A percentile compares a stretch with the other conserved stretches of the same genome.
Conservation (phyloP, 2,329 filamentous ascomycete species). For the Penicillium sp. region DNA sequence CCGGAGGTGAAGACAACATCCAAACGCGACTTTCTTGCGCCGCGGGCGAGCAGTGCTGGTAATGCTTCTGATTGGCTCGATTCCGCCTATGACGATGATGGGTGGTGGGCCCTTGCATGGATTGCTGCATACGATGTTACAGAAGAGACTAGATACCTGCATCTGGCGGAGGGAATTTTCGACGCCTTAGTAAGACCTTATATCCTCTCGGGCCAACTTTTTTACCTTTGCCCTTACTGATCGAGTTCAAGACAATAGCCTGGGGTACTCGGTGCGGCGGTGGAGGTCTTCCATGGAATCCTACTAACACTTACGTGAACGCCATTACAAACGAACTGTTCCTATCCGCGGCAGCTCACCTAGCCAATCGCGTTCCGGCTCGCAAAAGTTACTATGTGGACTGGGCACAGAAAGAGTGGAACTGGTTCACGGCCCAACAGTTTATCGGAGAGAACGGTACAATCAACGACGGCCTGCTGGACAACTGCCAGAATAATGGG, state of each 20-base stretch:
- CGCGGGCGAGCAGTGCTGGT: conserved; percentile 4
- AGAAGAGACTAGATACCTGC: conserved; percentile 44
- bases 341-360: conserved; percentile 54
- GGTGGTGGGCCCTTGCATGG: conserved; percentile 56
- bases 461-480: conserved; percentile 56
- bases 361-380: conserved; percentile 51
- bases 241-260: conserved; percentile 28
- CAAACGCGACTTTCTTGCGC: conserved; percentile 6
- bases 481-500: conserved; percentile 53
- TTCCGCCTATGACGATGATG: conserved; percentile 53
- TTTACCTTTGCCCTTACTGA: neutral
- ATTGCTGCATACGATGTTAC: conserved; percentile 57
- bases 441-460: conserved; percentile 50
- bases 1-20: conserved; percentile 13
- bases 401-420: conserved; percentile 50
- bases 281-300: conserved; percentile 52
- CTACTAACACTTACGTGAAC: conserved; percentile 47
- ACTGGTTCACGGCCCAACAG: conserved; percentile 52
- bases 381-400: conserved; percentile 41
- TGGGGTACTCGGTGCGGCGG: conserved; percentile 48
- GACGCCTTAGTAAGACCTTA: conserved; percentile 39
- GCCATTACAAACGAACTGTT: conserved; percentile 61
- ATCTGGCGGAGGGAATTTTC: conserved; percentile 52
- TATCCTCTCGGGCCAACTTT: neutral
- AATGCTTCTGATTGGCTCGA: conserved; percentile 30